Evolutionary conservation across 83 land plant genomes (phyloP).

Genomic region (Thuja plicata): DNA sequence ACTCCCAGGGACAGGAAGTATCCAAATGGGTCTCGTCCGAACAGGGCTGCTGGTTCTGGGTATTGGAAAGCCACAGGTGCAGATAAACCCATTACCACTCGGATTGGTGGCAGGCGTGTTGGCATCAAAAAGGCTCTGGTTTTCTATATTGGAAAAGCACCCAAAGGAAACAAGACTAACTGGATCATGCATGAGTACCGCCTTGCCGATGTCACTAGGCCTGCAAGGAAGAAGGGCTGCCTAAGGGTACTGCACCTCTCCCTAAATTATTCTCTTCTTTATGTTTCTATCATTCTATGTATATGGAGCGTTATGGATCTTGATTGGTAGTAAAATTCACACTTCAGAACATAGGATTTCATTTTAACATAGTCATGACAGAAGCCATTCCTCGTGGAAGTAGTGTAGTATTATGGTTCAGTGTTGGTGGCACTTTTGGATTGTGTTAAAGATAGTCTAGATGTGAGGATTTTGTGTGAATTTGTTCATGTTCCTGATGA

Average conservation of each 20-base stretch:
- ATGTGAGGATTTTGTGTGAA: not conserved
- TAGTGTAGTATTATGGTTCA: not conserved
- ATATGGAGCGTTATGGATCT: not conserved
- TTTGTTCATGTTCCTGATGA: not conserved
- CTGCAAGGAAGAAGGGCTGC: conserved; percentile 31
- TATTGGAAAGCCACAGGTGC: conserved; percentile 53
- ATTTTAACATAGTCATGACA: not conserved
- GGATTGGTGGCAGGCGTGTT: conserved; percentile 4
- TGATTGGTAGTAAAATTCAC: not conserved
- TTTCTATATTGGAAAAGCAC: conserved; percentile 38
- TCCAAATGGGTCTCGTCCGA: conserved; percentile 44
- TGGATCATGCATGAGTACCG: conserved; percentile 51
- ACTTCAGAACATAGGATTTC: not conserved
- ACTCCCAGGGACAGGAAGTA: conserved; percentile 44
- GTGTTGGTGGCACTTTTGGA: not conserved
- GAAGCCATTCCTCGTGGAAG: not conserved
- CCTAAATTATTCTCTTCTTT: not conserved
- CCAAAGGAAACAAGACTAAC: conserved; percentile 38
- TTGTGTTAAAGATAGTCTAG: not conserved
- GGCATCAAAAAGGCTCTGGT: conserved; percentile 53
- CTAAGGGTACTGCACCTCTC: conserved; percentile 21
- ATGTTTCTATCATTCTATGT: not conserved
- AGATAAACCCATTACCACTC: conserved; percentile 35
- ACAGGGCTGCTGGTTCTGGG: conserved; percentile 44
- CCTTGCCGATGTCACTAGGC: conserved; percentile 24